Base-by-base conservation (phyloP, 768 basidiomycete species). In the Kwoniella botswanensis region DNA sequence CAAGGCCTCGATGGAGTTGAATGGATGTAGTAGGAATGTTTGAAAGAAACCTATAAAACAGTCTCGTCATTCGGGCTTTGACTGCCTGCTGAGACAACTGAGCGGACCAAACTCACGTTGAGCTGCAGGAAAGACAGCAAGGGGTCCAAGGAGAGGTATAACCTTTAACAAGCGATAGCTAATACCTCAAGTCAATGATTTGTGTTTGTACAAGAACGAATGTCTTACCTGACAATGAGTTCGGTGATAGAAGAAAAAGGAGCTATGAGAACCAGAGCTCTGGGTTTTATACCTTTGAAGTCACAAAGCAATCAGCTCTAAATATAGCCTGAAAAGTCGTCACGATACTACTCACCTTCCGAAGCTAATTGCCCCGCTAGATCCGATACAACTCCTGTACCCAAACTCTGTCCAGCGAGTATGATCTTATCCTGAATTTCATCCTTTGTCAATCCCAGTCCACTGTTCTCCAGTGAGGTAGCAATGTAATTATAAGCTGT, bases 351-450 rank as follows among this genome's bases (percentile, higher is more conserved):
- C 22, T 54, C 50, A 84, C 85, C 86, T 70, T 88, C 85, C 1
- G 68, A 70, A 13, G 84, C 84, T 3, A 89, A 81, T 58, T 82
- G 72, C 29, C 79, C 85, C 17, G 84, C 86, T 11, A 87, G 81
- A 63, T 77, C 86, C 29, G 85, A 85, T 0, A 84, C 86, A 2
- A 98, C 91, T 0, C 90, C 94, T 0, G 94, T 94, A 1, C 95
- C 95, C 13, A 98, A 85, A 73, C 93, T 94, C 75, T 95, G 93
- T 0, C 95, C 95, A 3, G 93, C 85, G 54, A 98, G 81, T 3
- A 93, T 85, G 46, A 97, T 86, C 69, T 90, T 86, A 44, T 88
- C 43, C 4, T 65, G 44, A 3, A 50, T 64, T 35, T 53, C 66
- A 11, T 18, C 90, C 22, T 90, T 5, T 22, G 88, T n/a, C 42